Conservation (phyloP, 257 asterid species). For the Linaria vulgaris region DNA sequence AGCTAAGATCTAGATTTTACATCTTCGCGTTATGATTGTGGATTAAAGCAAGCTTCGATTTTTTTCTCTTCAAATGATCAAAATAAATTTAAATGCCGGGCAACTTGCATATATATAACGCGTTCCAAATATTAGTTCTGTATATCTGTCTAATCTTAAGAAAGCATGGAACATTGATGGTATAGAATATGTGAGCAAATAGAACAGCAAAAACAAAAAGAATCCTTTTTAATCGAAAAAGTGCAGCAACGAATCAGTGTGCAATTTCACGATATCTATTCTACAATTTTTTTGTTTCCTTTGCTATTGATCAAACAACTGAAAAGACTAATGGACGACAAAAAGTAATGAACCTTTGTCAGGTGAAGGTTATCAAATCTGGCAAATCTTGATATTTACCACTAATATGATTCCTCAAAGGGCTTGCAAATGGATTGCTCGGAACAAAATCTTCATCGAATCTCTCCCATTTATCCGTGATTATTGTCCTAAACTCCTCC, state of each 20-base stretch:
- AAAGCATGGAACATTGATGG: too few relatives aligned
- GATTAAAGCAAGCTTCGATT: too few relatives aligned
- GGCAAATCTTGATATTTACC: slow-evolving; percentile 29
- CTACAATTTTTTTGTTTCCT: not conserved
- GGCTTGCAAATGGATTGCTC: slow-evolving; percentile 24
- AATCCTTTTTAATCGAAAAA: slow-evolving; percentile 1
- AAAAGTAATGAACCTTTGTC: not conserved
- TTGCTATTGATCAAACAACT: not conserved
- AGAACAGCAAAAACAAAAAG: slow-evolving; percentile 1
- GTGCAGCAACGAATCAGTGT: not conserved
- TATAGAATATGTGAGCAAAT: too few relatives aligned
- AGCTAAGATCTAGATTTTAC: too few relatives aligned
- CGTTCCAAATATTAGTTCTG: too few relatives aligned
- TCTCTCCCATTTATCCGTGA: slow-evolving; percentile 55
- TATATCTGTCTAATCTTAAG: too few relatives aligned
- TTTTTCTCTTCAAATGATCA: too few relatives aligned
- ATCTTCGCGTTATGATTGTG: too few relatives aligned
- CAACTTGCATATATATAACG: too few relatives aligned
- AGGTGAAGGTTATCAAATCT: slow-evolving; percentile 45
- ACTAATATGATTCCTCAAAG: not conserved
- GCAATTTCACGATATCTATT: not conserved
- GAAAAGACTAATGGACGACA: not conserved
- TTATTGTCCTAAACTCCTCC: slow-evolving; percentile 28
- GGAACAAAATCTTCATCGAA: slow-evolving; percentile 41
- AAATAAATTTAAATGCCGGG: too few relatives aligned